Conservation (phyloP, 768 basidiomycete species). For the Kwoniella dejecticola region DNA sequence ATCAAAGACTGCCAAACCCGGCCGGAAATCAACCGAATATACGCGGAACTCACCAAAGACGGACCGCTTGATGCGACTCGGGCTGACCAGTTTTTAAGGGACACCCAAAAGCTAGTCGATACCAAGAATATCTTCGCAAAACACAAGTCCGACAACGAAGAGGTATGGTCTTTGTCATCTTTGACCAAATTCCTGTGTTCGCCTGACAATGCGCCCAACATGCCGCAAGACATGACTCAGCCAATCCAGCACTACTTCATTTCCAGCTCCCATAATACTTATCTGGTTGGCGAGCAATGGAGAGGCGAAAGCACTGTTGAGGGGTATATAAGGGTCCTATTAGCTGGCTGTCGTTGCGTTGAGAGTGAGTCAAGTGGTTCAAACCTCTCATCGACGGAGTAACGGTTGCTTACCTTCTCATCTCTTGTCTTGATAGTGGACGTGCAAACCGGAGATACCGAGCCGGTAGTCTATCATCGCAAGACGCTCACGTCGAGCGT, state of each 20-base stretch:
- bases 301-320: constrained; percentile 83
- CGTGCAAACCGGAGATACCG: constrained; percentile 81
- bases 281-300: constrained; percentile 59
- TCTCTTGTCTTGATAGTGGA: constrained; percentile 68
- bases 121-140: constrained; percentile 56
- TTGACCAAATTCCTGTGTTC: constrained; percentile 82
- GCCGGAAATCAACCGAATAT: constrained; percentile 74
- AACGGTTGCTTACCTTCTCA: not conserved
- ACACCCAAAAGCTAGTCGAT: constrained; percentile 58
- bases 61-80: constrained; percentile 56
- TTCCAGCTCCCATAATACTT: constrained; percentile 80
- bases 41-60: constrained; percentile 57
- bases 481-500: constrained; percentile 84
- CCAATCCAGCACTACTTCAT: constrained; percentile 86
- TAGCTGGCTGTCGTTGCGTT: constrained; percentile 89
- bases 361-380: constrained; percentile 66
- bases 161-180: constrained; percentile 62
- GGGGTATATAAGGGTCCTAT: constrained; percentile 85
- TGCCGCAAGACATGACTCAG: constrained; percentile 78
- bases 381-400: not conserved
- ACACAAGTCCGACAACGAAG: constrained; percentile 48
- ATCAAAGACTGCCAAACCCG: constrained; percentile 81
- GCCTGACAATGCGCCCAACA: constrained; percentile 70
- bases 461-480: constrained; percentile 86
- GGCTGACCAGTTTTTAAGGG: constrained; percentile 63